These are phyloP conservation scores for Yamagishiella unicocca DNA, from an alignment of 139 green algal species.

Conservation along the genomic window DNA sequence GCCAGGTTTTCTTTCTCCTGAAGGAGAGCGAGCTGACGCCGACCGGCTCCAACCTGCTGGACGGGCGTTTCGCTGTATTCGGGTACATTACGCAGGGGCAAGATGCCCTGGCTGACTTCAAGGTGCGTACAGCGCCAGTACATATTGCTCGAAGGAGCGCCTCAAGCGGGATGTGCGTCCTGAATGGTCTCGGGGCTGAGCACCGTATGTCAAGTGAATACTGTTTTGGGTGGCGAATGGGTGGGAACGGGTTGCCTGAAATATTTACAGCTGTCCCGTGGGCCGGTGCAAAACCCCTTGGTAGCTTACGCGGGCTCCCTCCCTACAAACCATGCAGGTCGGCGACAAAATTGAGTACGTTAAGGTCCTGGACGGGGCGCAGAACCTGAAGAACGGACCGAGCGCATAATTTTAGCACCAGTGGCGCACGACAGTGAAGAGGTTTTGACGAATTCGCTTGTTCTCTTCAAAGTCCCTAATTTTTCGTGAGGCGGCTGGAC, in stretches of 20 bases:
- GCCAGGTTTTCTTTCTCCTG: conserved; percentile 97
- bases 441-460: conserved; percentile 39
- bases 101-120: conserved; percentile 67
- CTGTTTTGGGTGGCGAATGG: too few species aligned
- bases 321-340: conserved; percentile 80
- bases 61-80: conserved; percentile 98
- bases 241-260: too few species aligned
- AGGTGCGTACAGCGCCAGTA: conserved; percentile 55
- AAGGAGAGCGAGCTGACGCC: conserved; percentile 99
- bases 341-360: conserved; percentile 90
- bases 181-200: too few species aligned
- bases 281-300: too few species aligned
- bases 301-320: too few species aligned
- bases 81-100: conserved; percentile 91
- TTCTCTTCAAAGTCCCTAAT: too few species aligned
- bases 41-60: conserved; percentile 95
- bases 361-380: conserved; percentile 81
- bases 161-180: too few species aligned
- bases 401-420: too few species aligned
- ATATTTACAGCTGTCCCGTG: too few species aligned
- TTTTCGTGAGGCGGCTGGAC: too few species aligned
- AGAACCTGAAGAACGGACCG: conserved; percentile 79
- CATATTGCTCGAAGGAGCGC: too few species aligned
- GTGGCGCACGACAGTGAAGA: background rate
- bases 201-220: too few species aligned